phyloP scores from a whole-genome alignment of 768 basidiomycete genomes.

The Cystobasidiopsis lactophilus region DNA sequence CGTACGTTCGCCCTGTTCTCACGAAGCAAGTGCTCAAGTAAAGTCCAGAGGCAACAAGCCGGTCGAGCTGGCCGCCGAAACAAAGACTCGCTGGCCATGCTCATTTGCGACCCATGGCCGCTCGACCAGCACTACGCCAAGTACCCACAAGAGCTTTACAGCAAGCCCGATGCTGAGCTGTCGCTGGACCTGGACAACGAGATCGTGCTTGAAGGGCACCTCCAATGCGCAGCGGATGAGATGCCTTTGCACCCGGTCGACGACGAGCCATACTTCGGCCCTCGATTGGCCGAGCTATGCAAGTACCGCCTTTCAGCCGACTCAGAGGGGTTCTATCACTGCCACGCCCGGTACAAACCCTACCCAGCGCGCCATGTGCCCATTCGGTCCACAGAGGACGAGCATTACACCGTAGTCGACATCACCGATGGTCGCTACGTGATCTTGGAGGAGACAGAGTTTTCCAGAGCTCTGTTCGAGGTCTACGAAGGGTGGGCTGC shows the following conservation, averaged over 20 bases:
- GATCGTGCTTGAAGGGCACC: constrained; percentile 55
- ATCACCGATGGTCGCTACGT: constrained; percentile 29
- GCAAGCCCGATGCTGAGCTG: constrained; percentile 37
- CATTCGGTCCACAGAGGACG: constrained; percentile 56
- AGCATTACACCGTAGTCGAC: constrained; percentile 53
- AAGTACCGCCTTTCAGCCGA: constrained; percentile 40
- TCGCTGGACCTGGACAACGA: constrained; percentile 50
- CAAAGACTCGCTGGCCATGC: constrained; percentile 53
- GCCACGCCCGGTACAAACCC: constrained; percentile 55
- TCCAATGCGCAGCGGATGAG: constrained; percentile 72
- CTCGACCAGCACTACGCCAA: constrained; percentile 53
- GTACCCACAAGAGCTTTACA: constrained; percentile 48
- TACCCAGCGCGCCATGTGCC: constrained; percentile 49
- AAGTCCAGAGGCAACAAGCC: constrained; percentile 54
- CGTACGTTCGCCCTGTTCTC: constrained; percentile 28
- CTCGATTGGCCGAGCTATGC: constrained; percentile 38
- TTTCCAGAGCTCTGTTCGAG: constrained; percentile 65
- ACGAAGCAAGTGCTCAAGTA: neutral
- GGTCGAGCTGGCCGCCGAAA: constrained; percentile 65
- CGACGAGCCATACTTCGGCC: constrained; percentile 54
- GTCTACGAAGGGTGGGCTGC: constrained; percentile 73
- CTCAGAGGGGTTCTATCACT: constrained; percentile 70
- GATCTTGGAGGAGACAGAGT: constrained; percentile 60
- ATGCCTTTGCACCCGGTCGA: constrained; percentile 45
- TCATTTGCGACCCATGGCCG: constrained; percentile 41